These are phyloP conservation scores for Talaromyces sp. DNA, from an alignment of 2,329 filamentous ascomycete species.

Conservation along the genomic window DNA sequence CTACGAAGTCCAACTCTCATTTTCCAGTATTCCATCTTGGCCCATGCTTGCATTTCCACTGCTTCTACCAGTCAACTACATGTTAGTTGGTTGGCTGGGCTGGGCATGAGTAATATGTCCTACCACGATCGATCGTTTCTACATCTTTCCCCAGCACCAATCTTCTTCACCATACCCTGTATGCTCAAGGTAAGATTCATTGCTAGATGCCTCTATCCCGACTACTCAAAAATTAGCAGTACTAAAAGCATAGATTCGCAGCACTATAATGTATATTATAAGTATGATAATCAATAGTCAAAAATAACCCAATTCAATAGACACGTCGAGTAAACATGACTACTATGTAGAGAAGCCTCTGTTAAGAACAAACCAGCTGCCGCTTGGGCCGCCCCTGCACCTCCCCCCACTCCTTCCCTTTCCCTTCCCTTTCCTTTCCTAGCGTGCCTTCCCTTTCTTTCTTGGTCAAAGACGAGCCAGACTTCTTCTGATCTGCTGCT, in stretches of 20 bases:
- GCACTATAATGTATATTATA: not conserved
- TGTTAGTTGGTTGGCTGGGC: not conserved
- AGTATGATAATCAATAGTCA: constrained; percentile 1
- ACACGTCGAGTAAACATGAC: not conserved
- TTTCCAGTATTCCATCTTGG: not conserved
- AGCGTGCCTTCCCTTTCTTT: constrained; percentile 15
- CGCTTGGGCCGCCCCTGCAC: constrained; percentile 7
- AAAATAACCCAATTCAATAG: not conserved
- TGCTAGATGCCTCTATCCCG: not conserved
- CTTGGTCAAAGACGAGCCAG: not conserved
- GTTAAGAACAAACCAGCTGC: not conserved
- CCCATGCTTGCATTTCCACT: not conserved
- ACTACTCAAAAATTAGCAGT: not conserved
- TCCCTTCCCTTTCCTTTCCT: constrained; percentile 11
- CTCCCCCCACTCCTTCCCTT: constrained; percentile 1
- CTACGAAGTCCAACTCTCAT: not conserved
- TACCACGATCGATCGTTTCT: not conserved
- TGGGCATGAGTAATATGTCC: not conserved
- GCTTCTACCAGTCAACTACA: too few relatives aligned
- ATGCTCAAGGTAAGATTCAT: not conserved
- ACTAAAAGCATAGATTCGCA: not conserved
- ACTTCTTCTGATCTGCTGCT: not conserved
- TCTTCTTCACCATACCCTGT: not conserved
- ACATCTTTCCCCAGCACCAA: not conserved
- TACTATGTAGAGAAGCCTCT: not conserved